Base-by-base conservation (phyloP, 805 yeast genomes). In the Blastobotrys peoriensis region DNA sequence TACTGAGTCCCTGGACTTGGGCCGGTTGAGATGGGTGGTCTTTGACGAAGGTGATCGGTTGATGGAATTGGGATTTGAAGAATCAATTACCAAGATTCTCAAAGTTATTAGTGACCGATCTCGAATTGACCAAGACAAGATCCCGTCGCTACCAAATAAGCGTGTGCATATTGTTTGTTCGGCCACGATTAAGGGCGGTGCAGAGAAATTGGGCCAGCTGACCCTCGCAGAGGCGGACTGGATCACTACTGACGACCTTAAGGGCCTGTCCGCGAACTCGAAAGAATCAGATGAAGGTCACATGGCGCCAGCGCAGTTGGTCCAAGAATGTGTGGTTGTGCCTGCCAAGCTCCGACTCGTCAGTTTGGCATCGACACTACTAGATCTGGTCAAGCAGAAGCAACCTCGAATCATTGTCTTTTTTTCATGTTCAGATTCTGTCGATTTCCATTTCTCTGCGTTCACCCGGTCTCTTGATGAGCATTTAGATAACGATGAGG, bases 21-120 rank as follows among this genome's bases (percentile, higher is more conserved):
- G 84, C 2, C 77, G 86, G 43, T 72, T 93, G 30, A 71, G 96
- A 56, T 93, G 88, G 75, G 74, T 91, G n/a, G 81, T 93, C 8
- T 62, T 93, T 51, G 99, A 93, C 67, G 99, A 93, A 71, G 98
- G 98, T 63, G 99, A 93, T 67, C 77, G 89, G 53, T 74, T 93
- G 55, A 86, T 91, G 78, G 99, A 93, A 57, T 70, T 94, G 47
- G 99, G 99, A 0, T 93, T 93, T 61, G 96, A 93, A 64, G 97
- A 93, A 61, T 85, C 96, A 0, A 79, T 93, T 47, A 73, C 86
- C 13, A 78, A 82, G 50, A 87, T 91, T 51, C 69, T 94, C 41
- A 68, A 70, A 21, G 71, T 74, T 44, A 73, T 89, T 38, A 73
- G 79, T 19, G 65, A 66, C 21, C 53, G 58, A 23, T 71, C 75